Conservation (phyloP, 164 flowering plant genomes). For the Annona cherimola region DNA sequence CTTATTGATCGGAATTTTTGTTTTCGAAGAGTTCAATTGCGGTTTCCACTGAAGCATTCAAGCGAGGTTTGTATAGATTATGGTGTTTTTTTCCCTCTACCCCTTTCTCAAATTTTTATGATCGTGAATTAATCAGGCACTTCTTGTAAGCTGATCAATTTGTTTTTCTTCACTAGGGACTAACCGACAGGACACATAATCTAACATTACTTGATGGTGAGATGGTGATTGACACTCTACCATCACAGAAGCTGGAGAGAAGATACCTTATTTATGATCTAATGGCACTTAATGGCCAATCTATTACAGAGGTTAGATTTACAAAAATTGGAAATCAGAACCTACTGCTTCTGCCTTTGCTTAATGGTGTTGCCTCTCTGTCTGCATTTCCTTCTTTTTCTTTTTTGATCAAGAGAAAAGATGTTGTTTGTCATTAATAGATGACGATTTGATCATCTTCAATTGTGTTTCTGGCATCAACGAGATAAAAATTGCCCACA, state of each 20-base stretch:
- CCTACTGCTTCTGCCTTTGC: not conserved
- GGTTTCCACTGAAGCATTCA: conserved; percentile 65
- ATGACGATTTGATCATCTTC: not conserved
- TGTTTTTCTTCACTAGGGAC: conserved; percentile 34
- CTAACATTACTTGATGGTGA: conserved; percentile 96
- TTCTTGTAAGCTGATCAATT: not conserved
- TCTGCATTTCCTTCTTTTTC: not conserved
- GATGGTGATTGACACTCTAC: conserved; percentile 92
- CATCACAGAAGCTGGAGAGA: conserved; percentile 72
- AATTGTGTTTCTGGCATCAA: too few relatives aligned
- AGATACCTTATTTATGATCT: conserved; percentile 95
- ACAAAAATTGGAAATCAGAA: not conserved
- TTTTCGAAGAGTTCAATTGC: conserved; percentile 94
- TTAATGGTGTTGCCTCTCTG: too few relatives aligned
- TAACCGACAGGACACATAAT: conserved; percentile 59
- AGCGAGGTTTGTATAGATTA: conserved; percentile 43
- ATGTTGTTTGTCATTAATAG: not conserved
- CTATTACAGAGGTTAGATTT: conserved; percentile 70
- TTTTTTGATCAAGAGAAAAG: not conserved
- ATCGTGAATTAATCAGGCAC: too few relatives aligned
- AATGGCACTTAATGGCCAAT: conserved; percentile 57
- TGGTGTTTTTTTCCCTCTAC: not conserved
- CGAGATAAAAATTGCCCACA: too few relatives aligned
- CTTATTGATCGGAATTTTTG: conserved; percentile 75
- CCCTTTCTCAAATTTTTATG: not conserved